Evolutionary conservation across 495 filamentous ascomycete genomes (phyloP), one percentile per base, ranked within the genome.

Genomic region (Collariella sp.): DNA sequence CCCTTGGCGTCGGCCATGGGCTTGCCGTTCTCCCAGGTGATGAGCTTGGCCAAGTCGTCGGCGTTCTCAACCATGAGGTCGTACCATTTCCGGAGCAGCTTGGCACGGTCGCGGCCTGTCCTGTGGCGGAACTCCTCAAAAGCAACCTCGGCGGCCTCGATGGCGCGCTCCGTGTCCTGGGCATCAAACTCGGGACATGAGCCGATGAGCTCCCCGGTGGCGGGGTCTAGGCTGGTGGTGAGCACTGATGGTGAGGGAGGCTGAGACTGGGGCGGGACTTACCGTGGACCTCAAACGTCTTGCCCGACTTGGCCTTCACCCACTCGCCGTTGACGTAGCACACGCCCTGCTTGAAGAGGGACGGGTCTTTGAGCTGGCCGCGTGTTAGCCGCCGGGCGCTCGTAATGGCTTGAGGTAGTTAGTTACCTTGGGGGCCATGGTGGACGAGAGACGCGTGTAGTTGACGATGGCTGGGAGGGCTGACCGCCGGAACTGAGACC

Each of bases 41-140:
- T 95, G 56, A 98, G 69, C 46, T 79, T 90, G 7, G 91, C 89
- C 31, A 97, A 74, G 62, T 98, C 93, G 18, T 94, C 88, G 22
- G 80, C 73, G 54, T 96, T 95, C 34, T 89, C 89, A 7, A 90
- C 70, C 79, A 96, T 83, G 50, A 95, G 73, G 47, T 95, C 81
- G 70, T 91, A 91, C 93, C 91, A 96, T 62, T 84, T 87, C 45
- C 88, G 81, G 41, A 98, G 79, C 70, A 95, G 79, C 65, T 82
- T 83, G 34, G 89, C 81, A 44, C 89, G 83, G 72, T 95, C 83
- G 38, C 91, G 87, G 49, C 82, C 86, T 0, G 90, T 85, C 39
- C 76, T 82, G 47, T 77, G 77, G 51, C 85, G 83, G 76, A 90
- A 95, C 46, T 76, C 75, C 35, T 83, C 78, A 64, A 96, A 87